phyloP scores from a whole-genome alignment of 2,329 filamentous ascomycete species.

The Ascochyta clinopodiicola region DNA sequence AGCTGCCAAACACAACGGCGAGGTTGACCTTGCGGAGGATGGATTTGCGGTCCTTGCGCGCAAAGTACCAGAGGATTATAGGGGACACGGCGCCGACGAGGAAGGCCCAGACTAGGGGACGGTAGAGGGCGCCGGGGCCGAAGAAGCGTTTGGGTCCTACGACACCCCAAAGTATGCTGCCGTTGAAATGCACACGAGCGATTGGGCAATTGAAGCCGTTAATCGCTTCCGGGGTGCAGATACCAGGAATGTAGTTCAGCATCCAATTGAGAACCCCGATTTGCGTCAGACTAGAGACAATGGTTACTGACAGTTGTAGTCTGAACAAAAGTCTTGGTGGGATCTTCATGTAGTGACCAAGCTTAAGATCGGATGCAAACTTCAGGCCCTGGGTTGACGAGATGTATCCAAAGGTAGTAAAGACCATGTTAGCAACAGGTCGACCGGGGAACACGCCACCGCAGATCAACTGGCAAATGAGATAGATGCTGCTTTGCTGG shows the following conservation, averaged over 20 bases:
- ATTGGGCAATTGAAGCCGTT: constrained; percentile 90
- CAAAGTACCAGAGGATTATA: constrained; percentile 75
- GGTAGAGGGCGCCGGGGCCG: constrained; percentile 75
- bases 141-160: constrained; percentile 86
- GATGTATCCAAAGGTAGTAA: constrained; percentile 89
- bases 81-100: constrained; percentile 77
- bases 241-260: constrained; percentile 75
- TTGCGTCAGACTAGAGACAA: constrained; percentile 80
- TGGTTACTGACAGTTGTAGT: constrained; percentile 78
- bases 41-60: constrained; percentile 62
- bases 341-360: constrained; percentile 89
- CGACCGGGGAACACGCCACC: constrained; percentile 82
- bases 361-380: constrained; percentile 84
- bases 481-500: constrained; percentile 84
- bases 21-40: constrained; percentile 79
- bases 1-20: constrained; percentile 80
- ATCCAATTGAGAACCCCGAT: constrained; percentile 90
- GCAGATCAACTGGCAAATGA: constrained; percentile 85
- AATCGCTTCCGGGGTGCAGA: constrained; percentile 80
- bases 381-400: constrained; percentile 88
- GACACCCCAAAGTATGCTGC: constrained; percentile 87
- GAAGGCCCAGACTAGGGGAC: constrained; percentile 81
- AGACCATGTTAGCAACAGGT: constrained; percentile 91
- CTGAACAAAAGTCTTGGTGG: constrained; percentile 78
- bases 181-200: constrained; percentile 88